Percentiles rank a stretch among this genome's conserved stretches.
Evolutionary conservation across 2,329 filamentous ascomycete species (phyloP).

Genomic region (Ascocoryne sarcoides): DNA sequence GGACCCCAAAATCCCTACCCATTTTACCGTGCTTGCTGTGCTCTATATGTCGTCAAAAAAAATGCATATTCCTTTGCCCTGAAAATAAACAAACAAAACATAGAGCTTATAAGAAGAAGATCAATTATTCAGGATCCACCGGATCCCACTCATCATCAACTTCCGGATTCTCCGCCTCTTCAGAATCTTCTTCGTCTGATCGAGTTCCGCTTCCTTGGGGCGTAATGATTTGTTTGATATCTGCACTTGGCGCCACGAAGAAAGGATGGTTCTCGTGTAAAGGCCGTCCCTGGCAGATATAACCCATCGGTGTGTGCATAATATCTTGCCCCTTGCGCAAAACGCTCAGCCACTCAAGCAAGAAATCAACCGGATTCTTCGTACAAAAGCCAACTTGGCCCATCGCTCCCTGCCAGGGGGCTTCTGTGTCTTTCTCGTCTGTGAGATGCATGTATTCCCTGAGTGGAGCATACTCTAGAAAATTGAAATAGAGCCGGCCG

Average conservation of each 20-base stretch:
- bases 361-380: slow-evolving; percentile 35
- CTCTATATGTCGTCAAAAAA: no score
- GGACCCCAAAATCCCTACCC: no score
- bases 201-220: neutral
- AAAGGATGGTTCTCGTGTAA: slow-evolving; percentile 5
- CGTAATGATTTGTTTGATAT: slow-evolving; percentile 1
- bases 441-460: slow-evolving; percentile 17
- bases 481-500: slow-evolving; percentile 51
- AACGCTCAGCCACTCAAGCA: slow-evolving; percentile 48
- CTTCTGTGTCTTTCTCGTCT: neutral
- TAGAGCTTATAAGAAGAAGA: no score
- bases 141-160: slow-evolving; percentile 4
- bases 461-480: slow-evolving; percentile 34
- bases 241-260: slow-evolving; percentile 3
- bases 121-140: no score
- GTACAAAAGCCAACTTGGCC: slow-evolving; percentile 19
- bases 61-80: no score
- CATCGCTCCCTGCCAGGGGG: neutral
- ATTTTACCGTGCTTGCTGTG: no score
- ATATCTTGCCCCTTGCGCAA: slow-evolving; percentile 49
- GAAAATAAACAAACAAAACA: no score
- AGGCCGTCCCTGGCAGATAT: slow-evolving; percentile 38
- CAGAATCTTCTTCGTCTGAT: slow-evolving; percentile 1
- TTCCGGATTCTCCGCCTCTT: slow-evolving; percentile 1
- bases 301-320: slow-evolving; percentile 50